phyloP scores from a whole-genome alignment of 257 asterid genomes.

The Fraxinus pennsylvanica region DNA sequence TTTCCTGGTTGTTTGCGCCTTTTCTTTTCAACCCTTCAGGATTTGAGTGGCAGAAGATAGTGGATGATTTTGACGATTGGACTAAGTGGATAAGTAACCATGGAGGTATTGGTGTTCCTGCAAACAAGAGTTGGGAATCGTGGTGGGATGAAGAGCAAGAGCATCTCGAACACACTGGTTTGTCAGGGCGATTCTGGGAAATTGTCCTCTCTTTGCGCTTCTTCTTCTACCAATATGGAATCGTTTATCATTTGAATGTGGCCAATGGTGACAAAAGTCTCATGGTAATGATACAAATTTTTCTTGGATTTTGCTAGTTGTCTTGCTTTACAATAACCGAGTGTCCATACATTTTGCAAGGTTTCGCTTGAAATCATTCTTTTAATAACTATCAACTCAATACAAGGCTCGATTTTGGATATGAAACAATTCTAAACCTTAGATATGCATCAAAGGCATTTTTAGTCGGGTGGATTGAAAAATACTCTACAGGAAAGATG shows the following conservation, averaged over 20 bases:
- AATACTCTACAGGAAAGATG: not conserved
- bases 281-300: conserved; percentile 46
- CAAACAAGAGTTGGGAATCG: conserved; percentile 95
- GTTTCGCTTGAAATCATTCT: not conserved
- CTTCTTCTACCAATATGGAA: conserved; percentile 82
- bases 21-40: conserved; percentile 93
- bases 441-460: not conserved
- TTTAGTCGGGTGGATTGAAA: not conserved
- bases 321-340: not conserved
- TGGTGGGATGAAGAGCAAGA: conserved; percentile 99
- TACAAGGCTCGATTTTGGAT: not conserved
- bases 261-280: conserved; percentile 58
- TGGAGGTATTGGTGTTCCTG: conserved; percentile 92
- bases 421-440: not conserved
- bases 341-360: not conserved
- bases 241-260: conserved; percentile 79
- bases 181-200: conserved; percentile 70
- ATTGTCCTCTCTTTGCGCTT: conserved; percentile 75
- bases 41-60: conserved; percentile 97
- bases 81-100: conserved; percentile 73
- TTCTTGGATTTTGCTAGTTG: not conserved
- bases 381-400: not conserved
- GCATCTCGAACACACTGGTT: conserved; percentile 73
- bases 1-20: conserved; percentile 90
- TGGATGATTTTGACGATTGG: conserved; percentile 96